phyloP scores from a whole-genome alignment of 305 asterid genomes.

The Nicotiana rustica region DNA sequence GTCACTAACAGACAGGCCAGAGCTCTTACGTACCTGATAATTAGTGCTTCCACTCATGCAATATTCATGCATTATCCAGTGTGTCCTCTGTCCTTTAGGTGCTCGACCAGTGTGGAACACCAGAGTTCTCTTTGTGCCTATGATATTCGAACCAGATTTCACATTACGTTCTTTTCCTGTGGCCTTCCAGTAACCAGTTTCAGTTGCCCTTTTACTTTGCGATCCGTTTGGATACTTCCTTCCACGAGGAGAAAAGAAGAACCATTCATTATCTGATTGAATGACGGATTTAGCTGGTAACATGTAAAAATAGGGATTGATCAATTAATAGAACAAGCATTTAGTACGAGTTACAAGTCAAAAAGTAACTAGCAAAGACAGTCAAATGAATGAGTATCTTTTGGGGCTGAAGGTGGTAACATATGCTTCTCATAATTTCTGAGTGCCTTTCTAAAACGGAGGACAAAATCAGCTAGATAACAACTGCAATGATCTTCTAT shows the following conservation, averaged over 20 bases:
- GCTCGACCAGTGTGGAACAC: slow-evolving; percentile 93
- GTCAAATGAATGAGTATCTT: not conserved
- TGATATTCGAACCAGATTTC: slow-evolving; percentile 63
- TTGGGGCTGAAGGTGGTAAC: not conserved
- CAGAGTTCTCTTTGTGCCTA: slow-evolving; percentile 84
- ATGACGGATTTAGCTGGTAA: slow-evolving; percentile 66
- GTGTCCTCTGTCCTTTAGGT: slow-evolving; percentile 84
- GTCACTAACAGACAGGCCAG: not conserved
- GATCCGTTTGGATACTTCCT: slow-evolving; percentile 90
- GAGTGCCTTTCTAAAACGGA: not conserved
- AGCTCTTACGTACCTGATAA: slow-evolving; percentile 44
- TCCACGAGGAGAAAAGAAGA: slow-evolving; percentile 85
- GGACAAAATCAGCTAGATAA: not conserved
- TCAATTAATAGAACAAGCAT: slow-evolving; percentile 29
- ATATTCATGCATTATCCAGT: slow-evolving; percentile 85
- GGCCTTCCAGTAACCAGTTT: slow-evolving; percentile 91
- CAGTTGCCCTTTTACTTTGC: slow-evolving; percentile 85
- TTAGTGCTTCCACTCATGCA: slow-evolving; percentile 52
- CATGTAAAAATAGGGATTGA: slow-evolving; percentile 33
- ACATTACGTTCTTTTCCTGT: slow-evolving; percentile 85
- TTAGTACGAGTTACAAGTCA: not conserved
- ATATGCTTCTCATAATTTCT: not conserved
- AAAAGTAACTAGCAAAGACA: not conserved
- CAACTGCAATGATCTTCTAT: not conserved
- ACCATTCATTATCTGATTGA: slow-evolving; percentile 85